A percentile compares a stretch with the other conserved stretches of the same genome.
phyloP scores from a whole-genome alignment of 352 stramenopile genomes.

The Globisporangium lucens region DNA sequence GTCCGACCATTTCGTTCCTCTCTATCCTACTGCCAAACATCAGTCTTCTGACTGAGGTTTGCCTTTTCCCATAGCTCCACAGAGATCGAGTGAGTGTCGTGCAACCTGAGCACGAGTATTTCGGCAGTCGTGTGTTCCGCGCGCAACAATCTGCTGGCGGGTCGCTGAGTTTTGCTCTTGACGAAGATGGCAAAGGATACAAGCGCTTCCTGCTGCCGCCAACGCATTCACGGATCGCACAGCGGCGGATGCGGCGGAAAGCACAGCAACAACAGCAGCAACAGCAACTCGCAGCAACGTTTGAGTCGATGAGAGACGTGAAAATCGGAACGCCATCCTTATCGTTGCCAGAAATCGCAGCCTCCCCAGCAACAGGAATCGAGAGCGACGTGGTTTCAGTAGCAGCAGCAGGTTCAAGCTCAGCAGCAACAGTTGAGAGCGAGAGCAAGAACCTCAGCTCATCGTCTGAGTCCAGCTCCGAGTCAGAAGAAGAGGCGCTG shows the following conservation, averaged over 20 bases:
- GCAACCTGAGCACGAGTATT: conserved; percentile 58
- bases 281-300: conserved; percentile 8
- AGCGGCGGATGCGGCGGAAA: conserved; percentile 38
- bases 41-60: not conserved
- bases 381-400: conserved; percentile 14
- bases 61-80: conserved; percentile 40
- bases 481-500: conserved; percentile 83
- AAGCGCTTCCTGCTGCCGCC: conserved; percentile 39
- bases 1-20: not conserved
- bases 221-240: conserved; percentile 24
- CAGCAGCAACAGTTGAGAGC: conserved; percentile 23
- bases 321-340: conserved; percentile 19
- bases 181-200: conserved; percentile 41
- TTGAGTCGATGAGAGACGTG: conserved; percentile 17
- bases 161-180: conserved; percentile 21
- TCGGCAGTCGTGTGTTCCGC: conserved; percentile 30
- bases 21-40: not conserved
- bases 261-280: conserved; percentile 22
- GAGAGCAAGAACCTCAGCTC: conserved; percentile 62
- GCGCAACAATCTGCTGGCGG: conserved; percentile 23
- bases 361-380: conserved; percentile 1
- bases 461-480: conserved; percentile 74
- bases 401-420: not conserved
- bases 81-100: conserved; percentile 59
- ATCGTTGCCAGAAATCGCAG: conserved; percentile 16